phyloP scores from a whole-genome alignment of 2,329 filamentous ascomycete species.

The Zymoseptoria brevis region DNA sequence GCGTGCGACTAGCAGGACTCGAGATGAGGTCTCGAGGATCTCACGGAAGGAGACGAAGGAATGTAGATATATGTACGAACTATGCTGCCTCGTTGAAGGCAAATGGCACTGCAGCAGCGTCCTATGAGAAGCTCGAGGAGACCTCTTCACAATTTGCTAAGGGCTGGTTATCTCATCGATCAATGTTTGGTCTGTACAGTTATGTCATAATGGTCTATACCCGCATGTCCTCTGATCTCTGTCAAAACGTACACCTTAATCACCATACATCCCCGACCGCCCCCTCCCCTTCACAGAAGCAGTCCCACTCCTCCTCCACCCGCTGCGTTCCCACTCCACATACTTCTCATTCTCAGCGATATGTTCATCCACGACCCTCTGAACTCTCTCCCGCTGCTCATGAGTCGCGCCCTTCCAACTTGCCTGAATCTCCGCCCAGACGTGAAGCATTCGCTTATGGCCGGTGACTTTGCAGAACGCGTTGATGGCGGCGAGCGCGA shows the following conservation, averaged over 20 bases:
- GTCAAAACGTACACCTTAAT: background rate
- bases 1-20: background rate
- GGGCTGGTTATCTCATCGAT: background rate
- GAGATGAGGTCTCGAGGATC: background rate
- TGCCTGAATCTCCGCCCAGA: constrained; percentile 42
- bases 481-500: constrained; percentile 52
- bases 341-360: background rate
- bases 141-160: background rate
- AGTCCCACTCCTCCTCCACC: background rate
- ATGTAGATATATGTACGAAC: background rate
- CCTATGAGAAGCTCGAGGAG: too few relatives aligned
- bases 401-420: constrained; percentile 32
- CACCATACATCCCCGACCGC: background rate
- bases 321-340: background rate
- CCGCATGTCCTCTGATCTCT: background rate
- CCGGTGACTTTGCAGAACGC: constrained; percentile 58
- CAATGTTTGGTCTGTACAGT: background rate
- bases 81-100: background rate
- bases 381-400: constrained; percentile 20
- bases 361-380: constrained; percentile 8
- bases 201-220: background rate
- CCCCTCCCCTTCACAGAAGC: background rate
- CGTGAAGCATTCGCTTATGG: constrained; percentile 44
- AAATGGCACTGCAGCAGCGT: background rate
- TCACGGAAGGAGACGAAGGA: background rate